Base-by-base conservation (phyloP, 331 rosid species). In the Prunus yedoensis region DNA sequence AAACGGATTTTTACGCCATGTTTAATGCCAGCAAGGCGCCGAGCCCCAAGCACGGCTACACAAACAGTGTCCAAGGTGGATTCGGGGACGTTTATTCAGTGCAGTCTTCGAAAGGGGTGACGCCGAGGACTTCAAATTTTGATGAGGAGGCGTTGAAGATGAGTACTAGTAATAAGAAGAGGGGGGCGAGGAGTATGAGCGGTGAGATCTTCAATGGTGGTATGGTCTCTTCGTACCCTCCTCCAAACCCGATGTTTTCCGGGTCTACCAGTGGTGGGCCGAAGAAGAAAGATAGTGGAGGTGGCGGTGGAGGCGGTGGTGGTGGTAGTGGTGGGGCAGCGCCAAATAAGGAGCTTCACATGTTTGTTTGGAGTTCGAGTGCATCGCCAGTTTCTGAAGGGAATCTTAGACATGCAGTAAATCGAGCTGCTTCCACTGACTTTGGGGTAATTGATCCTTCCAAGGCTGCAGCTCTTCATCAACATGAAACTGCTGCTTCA, bases 331-430 rank as follows among this genome's bases (percentile, higher is more conserved):
- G 62, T 23, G 60, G 66, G 18, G 47, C 47, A 0, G 74, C 32
- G 7, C 71, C 81, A 5, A 94, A 89, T 70, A 94, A 94, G 71
- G 99, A 94, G 81, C 87, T 92, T 25, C 97, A 94, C 75, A 92
- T 94, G 99, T 92, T 90, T 85, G 99, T 94, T 68, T 94, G 97
- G 97, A 94, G 99, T 75, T 90, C 97, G 27, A 92, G 88, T 41
- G 96, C 97, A 10, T 94, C 99, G 18, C 97, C 97, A 1, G 97
- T 86, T 35, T 92, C 99, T 2, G 97, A 94, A 70, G 97, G 94
- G 38, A 91, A 91, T 83, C 68, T 93, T 25, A 89, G 77, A 79
- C 96, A 88, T 78, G 96, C 91, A 3, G 89, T 87, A 38, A 86
- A 90, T 72, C 81, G 83, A 79, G 87, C 89, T 27, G 89, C 89